Base-by-base conservation (phyloP, 2,329 filamentous ascomycete genomes). In the Hypoxylon sp. region DNA sequence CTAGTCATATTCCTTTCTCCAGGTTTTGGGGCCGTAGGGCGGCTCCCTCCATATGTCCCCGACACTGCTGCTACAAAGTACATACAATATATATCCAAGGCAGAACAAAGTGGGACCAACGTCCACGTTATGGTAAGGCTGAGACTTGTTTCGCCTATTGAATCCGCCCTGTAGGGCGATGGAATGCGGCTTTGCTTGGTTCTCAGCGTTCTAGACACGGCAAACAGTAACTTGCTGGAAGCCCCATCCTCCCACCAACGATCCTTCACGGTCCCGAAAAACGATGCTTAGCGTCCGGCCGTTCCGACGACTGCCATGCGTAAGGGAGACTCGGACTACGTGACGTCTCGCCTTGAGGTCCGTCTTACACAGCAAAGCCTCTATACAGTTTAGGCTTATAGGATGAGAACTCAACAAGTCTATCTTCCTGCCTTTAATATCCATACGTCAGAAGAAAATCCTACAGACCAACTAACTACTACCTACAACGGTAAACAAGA, bases 61-160 rank as follows among this genome's bases (percentile, higher is more conserved):
- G 23, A 17, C 18, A 23, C 46, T 11, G 27, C 27, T 29, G 33
- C 15, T 38, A 21, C 23, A 27, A 43, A 13, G 24, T 45, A 43
- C 5, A 26, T 13, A n/a, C 20, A 9, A 24, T 31, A 45, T 26
- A 29, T 29, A 17, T 49, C 56, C 56, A 60, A 58, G 43, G 60
- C 55, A 56, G 60, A 43, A 60, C 56, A 60, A 58, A 47, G 60
- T 57, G 60, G 60, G 47, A 60, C 60, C 47, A 27, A 60, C 53
- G 47, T 55, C 49, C 26, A 49, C 35, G 40, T 55, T 63, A 20
- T 52, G 42, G 47, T 63, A 63, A 63, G 60, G 60, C 60, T 63
- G 60, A 63, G 53, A 53, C 45, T 38, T 18, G 42, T 55, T 40
- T 40, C 26, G 15, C 47, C 11, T 41, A 53, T 48, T 31, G 27